These are phyloP conservation scores for Backusella morwellensis DNA, from an alignment of 192 early-diverging fungal species.

Conservation along the genomic window DNA sequence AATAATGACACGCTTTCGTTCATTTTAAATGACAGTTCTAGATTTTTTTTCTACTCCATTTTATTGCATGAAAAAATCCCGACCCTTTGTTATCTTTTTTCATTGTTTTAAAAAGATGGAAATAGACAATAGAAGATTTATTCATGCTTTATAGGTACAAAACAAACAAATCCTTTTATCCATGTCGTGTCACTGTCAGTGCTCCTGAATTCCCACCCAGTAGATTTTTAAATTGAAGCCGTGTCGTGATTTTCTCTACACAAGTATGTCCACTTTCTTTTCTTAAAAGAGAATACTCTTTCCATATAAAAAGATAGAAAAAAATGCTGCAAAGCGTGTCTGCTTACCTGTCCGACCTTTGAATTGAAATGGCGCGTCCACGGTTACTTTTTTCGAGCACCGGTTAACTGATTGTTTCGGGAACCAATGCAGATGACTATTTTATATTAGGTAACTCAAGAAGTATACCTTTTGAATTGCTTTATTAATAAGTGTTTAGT, in stretches of 20 bases:
- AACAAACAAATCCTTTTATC: background rate
- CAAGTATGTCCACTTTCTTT: background rate
- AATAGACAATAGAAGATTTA: background rate
- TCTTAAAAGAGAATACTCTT: background rate
- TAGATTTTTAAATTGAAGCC: background rate
- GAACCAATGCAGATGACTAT: background rate
- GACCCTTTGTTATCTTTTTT: background rate
- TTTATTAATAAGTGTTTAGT: background rate
- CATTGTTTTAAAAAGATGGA: background rate
- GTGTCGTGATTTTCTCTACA: background rate
- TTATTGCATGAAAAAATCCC: background rate
- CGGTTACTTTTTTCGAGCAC: background rate
- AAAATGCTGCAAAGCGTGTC: background rate
- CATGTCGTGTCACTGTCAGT: background rate
- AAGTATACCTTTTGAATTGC: background rate
- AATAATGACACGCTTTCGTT: background rate
- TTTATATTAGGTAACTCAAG: background rate
- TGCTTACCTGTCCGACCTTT: background rate
- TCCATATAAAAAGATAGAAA: background rate
- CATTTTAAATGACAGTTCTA: background rate
- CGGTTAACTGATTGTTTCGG: background rate
- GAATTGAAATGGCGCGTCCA: background rate
- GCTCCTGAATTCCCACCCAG: background rate
- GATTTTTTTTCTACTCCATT: background rate
- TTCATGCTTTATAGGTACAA: background rate